Conservation (phyloP, 2,329 filamentous ascomycete species). For the Ceratocystis huliohia region DNA sequence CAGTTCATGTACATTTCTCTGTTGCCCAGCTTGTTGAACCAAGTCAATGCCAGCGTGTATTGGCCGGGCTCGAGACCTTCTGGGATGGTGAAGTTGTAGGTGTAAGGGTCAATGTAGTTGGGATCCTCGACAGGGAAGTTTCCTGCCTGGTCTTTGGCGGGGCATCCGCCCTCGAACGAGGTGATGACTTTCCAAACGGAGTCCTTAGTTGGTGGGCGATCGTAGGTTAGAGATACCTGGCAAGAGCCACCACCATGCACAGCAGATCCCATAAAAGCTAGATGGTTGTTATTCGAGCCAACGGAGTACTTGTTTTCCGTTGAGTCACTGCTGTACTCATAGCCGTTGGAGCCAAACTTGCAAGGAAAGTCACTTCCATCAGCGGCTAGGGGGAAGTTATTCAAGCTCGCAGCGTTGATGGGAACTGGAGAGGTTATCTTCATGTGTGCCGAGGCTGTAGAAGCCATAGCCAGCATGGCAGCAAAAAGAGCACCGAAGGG, state of each 20-base stretch:
- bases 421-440: slow-evolving; percentile 56
- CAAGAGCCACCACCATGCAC: slow-evolving; percentile 87
- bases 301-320: slow-evolving; percentile 47
- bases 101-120: slow-evolving; percentile 35
- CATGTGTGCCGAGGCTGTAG: slow-evolving; percentile 61
- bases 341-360: slow-evolving; percentile 43
- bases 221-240: slow-evolving; percentile 76
- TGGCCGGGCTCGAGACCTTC: slow-evolving; percentile 58
- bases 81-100: slow-evolving; percentile 61
- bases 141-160: slow-evolving; percentile 42
- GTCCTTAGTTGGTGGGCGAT: slow-evolving; percentile 50
- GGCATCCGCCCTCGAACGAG: slow-evolving; percentile 77
- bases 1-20: slow-evolving; percentile 99
- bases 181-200: slow-evolving; percentile 81
- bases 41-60: slow-evolving; percentile 79
- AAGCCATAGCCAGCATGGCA: slow-evolving; percentile 43
- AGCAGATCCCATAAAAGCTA: slow-evolving; percentile 59
- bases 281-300: slow-evolving; percentile 43
- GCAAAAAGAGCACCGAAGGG: slow-evolving; percentile 32
- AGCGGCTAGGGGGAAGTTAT: slow-evolving; percentile 51
- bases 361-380: slow-evolving; percentile 67
- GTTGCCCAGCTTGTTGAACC: slow-evolving; percentile 88
- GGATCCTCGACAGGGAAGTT: slow-evolving; percentile 43
- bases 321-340: slow-evolving; percentile 3
- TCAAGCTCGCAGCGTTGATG: slow-evolving; percentile 32